Evolutionary conservation across 2,329 filamentous ascomycete genomes (phyloP).

Genomic region (Helotiales sp.): DNA sequence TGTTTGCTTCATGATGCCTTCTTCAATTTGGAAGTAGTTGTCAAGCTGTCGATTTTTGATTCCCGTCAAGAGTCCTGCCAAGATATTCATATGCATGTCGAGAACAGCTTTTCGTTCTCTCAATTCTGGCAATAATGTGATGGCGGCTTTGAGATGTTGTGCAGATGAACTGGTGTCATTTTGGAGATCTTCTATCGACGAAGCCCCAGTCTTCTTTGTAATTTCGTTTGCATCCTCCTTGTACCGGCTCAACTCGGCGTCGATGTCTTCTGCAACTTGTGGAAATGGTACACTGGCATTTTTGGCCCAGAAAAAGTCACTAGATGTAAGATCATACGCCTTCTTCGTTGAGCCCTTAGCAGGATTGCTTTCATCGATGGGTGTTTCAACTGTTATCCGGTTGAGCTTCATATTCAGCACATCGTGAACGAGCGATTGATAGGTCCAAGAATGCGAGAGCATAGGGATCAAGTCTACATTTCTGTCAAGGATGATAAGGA

Average conservation of each 20-base stretch:
- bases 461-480: slow-evolving; percentile 96
- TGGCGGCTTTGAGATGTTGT: slow-evolving; percentile 92
- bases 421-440: slow-evolving; percentile 82
- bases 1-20: slow-evolving; percentile 87
- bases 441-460: slow-evolving; percentile 94
- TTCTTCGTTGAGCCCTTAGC: slow-evolving; percentile 79
- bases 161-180: slow-evolving; percentile 87
- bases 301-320: slow-evolving; percentile 95
- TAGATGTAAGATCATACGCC: slow-evolving; percentile 84
- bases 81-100: slow-evolving; percentile 99
- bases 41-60: slow-evolving; percentile 96
- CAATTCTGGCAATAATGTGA: slow-evolving; percentile 88
- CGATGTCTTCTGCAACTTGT: slow-evolving; percentile 94
- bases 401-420: slow-evolving; percentile 82
- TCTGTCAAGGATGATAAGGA: slow-evolving; percentile 89
- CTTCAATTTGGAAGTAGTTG: slow-evolving; percentile 94
- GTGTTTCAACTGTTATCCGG: slow-evolving; percentile 87
- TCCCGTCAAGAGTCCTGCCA: slow-evolving; percentile 71
- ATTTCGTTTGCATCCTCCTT: slow-evolving; percentile 94
- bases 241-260: slow-evolving; percentile 88
- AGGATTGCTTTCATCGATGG: slow-evolving; percentile 74
- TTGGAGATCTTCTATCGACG: slow-evolving; percentile 88
- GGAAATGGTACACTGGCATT: slow-evolving; percentile 91
- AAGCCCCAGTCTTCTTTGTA: slow-evolving; percentile 91
- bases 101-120: slow-evolving; percentile 88